Conservation (phyloP, 768 basidiomycete genomes). For the Russula compacta region DNA sequence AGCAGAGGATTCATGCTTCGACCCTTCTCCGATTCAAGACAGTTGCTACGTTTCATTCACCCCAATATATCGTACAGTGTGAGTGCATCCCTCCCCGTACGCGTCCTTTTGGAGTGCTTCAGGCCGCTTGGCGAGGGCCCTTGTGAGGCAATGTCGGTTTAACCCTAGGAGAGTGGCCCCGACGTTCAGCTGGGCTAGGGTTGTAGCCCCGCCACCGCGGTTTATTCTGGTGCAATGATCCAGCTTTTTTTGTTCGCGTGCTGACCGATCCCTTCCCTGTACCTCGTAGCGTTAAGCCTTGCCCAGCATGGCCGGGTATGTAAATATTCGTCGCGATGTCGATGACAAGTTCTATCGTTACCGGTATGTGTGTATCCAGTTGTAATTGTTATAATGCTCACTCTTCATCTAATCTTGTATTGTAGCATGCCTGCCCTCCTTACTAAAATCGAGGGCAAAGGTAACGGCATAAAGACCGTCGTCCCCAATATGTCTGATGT, state of each 20-base stretch:
- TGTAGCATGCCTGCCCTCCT: slow-evolving; percentile 86
- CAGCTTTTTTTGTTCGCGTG: neutral
- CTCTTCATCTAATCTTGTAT: slow-evolving; percentile 24
- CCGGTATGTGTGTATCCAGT: slow-evolving; percentile 41
- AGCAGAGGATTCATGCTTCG: slow-evolving; percentile 91
- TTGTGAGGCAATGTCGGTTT: neutral
- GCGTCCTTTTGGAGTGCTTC: slow-evolving; percentile 38
- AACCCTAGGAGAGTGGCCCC: neutral
- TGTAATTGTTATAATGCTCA: neutral
- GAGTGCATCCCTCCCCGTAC: slow-evolving; percentile 31
- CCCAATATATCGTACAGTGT: slow-evolving; percentile 29
- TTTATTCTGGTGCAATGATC: slow-evolving; percentile 17
- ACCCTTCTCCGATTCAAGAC: slow-evolving; percentile 67
- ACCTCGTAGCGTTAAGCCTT: slow-evolving; percentile 47
- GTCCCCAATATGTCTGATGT: slow-evolving; percentile 98
- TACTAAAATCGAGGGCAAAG: slow-evolving; percentile 98
- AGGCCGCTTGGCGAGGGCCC: neutral
- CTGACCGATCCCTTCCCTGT: neutral
- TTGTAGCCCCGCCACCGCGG: neutral
- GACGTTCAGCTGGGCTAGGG: neutral
- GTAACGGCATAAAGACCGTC: slow-evolving; percentile 99
- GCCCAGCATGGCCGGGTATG: slow-evolving; percentile 83
- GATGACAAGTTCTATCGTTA: slow-evolving; percentile 96
- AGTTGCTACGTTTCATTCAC: slow-evolving; percentile 49
- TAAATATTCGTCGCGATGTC: slow-evolving; percentile 93